Percentiles rank a stretch among this genome's conserved stretches.
Evolutionary conservation across 2,329 filamentous ascomycete genomes (phyloP).

Genomic region (Colletotrichum horii): DNA sequence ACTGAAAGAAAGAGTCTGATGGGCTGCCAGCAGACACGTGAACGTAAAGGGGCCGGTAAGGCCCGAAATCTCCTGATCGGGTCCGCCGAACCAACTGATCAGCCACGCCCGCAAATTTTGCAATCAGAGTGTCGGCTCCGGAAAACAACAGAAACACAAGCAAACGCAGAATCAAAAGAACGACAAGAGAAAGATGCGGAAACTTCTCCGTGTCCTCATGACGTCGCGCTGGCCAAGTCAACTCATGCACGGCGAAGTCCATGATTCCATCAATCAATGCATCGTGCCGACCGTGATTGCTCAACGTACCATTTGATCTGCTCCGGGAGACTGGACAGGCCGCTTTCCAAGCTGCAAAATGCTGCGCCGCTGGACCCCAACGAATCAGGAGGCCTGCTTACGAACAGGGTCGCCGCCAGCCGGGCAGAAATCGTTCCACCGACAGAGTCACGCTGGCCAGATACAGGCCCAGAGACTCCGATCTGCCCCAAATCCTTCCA

Average conservation of each 20-base stretch:
- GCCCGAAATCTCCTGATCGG: conserved; percentile 1
- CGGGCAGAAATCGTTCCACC: conserved; percentile 10
- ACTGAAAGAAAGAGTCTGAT: fast-evolving
- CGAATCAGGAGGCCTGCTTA: background rate
- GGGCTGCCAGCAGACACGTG: background rate
- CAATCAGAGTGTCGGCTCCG: background rate
- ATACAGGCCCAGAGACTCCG: background rate
- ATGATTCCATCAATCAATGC: background rate
- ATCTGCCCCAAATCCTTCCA: background rate
- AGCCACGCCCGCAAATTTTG: background rate
- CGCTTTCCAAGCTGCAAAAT: background rate
- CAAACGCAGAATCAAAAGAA: background rate
- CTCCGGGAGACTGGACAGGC: background rate
- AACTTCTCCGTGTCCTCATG: background rate
- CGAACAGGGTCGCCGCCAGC: background rate
- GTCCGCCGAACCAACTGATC: background rate
- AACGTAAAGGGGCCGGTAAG: background rate
- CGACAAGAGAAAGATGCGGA: background rate
- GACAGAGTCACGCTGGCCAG: conserved; percentile 2
- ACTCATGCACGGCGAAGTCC: background rate
- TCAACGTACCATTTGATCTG: background rate
- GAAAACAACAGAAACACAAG: background rate
- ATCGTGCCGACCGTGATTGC: background rate
- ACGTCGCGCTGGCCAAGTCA: background rate
- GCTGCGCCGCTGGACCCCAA: background rate